Base-by-base conservation (phyloP, 2,329 filamentous ascomycete genomes). In the Davidsoniella neocaledoniae region DNA sequence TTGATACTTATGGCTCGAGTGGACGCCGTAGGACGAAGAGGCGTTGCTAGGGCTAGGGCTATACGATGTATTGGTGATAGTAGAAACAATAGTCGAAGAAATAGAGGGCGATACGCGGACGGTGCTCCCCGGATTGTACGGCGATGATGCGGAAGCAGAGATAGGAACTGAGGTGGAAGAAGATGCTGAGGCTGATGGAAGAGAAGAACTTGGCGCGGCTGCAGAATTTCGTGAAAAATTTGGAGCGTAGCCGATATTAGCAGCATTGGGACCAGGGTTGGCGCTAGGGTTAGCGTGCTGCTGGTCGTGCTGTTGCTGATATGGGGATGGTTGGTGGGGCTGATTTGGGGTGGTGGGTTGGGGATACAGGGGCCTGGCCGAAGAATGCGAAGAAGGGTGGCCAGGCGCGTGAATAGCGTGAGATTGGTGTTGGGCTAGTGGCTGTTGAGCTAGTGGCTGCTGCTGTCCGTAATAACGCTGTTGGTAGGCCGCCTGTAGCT, bases 391-490 rank as follows among this genome's bases (percentile, higher is more conserved):
- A 19, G 37, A 43, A 17, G 49, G 42, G 17, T 51, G 49, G 19
- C 16, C 19, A 8, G 39, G 39, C 38, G 48, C 41, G 26, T 37
- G 33, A 45, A 42, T 33, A 33, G 29, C 29, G 29, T 12, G 21
- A 39, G 41, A 21, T n/a, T 48, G 52, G 29, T 50, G 50, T 17
- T 23, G 40, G 40, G 21, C 25, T 29, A 23, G 39, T 29, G 50
- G 3, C 29, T 50, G 50, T 17, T 23, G 40, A 21, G 21, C 25
- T 29, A 23, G 39, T 19, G 51, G 55, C 23, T 49, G 53, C 36
- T 58, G 52, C 14, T 51, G 55, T 12, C 59, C 57, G 51, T 56
- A 54, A 53, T 57, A 58, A 17, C 55, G 57, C 45, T 58, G 58
- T 47, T 58, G 54, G 43, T 49, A 46, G 44, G 16, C 21, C 21